Conservation (phyloP, 805 yeast species). For the Yarrowia alimentaria region DNA sequence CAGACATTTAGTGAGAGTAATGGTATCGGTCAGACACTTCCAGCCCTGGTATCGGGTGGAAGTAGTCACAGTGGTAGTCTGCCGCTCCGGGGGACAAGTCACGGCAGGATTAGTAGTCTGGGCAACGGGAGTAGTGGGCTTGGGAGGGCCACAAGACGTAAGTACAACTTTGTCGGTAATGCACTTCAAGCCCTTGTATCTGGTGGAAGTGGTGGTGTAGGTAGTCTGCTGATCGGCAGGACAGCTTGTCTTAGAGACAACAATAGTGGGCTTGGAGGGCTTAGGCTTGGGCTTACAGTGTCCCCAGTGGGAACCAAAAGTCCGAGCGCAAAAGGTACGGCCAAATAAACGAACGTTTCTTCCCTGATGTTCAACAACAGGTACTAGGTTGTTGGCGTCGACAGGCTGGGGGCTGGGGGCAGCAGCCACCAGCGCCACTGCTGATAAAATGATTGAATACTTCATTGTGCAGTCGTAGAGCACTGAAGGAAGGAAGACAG, state of each 20-base stretch:
- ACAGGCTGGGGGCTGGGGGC: conserved; percentile 18
- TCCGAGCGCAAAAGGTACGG: conserved; percentile 5
- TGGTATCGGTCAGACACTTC: not conserved
- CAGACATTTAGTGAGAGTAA: not conserved
- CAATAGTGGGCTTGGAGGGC: conserved; percentile 2
- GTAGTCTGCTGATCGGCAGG: conserved; percentile 7
- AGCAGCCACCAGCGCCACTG: conserved; percentile 11
- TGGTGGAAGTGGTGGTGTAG: not conserved
- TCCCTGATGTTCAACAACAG: conserved; percentile 23
- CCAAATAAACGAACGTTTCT: conserved; percentile 9
- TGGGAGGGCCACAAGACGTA: conserved; percentile 3
- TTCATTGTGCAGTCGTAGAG: conserved; percentile 21
- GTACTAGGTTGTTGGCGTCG: not conserved
- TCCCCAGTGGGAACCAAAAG: conserved; percentile 4
- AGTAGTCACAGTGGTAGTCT: not conserved
- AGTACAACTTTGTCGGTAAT: conserved; percentile 1
- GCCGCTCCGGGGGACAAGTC: not conserved
- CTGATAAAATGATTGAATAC: conserved; percentile 17
- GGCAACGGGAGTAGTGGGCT: not conserved
- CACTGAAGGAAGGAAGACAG: conserved; percentile 21
- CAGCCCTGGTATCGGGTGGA: not conserved
- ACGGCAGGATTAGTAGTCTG: conserved; percentile 2
- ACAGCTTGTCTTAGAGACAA: not conserved
- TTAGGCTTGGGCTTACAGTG: conserved; percentile 8
- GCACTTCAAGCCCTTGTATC: conserved; percentile 5